Base-by-base conservation (phyloP, 140 eudicot species). In the Anethum foeniculum region DNA sequence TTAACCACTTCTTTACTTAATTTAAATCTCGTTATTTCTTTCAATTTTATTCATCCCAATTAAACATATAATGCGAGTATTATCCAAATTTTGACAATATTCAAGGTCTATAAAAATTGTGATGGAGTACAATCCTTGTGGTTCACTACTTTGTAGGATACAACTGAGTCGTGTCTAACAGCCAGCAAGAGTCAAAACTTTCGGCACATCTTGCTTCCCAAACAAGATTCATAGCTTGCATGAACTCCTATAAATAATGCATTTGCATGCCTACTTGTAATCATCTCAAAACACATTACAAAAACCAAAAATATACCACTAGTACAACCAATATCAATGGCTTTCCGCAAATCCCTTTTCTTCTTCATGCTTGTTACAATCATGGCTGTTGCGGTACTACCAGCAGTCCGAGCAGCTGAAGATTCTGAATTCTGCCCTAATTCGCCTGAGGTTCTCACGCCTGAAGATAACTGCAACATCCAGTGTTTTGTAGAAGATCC, bases 391-490 rank as follows among this genome's bases (percentile, higher is more conserved):
- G 38, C 14, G 10, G 0, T 65, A 27, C 23, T 65, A 5, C 73
- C 73, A 65, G 73, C 41, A 18, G 39, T 30, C 39, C 41, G 41
- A 65, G 18, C 73, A 28, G 73, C 73, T 0, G 73, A 28, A 5
- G 73, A 65, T 19, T 65, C 73, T 65, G 73, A 65, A 14, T 65
- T 65, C 73, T 65, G 73, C 39, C 23, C 73, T 28, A 27, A 27
- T 30, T 65, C 73, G 19, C 39, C 38, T 12, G 41, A 38, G 14
- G 73, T 65, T 1, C 38, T 65, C 0, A 30, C 41, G 19, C 73
- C 73, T 4, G 73, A 65, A 65, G 73, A 65, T 65, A 10, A 30
- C 39, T 65, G 73, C 73, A 65, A 65, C 39, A 65, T 65, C 39
- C 73, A 65, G 73, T 65, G 73, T 15, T 15, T 65, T 13, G 73